These are phyloP conservation scores for Saksenaea vasiformis DNA, from an alignment of 371 early-diverging fungal genomes.

Conservation along the genomic window DNA sequence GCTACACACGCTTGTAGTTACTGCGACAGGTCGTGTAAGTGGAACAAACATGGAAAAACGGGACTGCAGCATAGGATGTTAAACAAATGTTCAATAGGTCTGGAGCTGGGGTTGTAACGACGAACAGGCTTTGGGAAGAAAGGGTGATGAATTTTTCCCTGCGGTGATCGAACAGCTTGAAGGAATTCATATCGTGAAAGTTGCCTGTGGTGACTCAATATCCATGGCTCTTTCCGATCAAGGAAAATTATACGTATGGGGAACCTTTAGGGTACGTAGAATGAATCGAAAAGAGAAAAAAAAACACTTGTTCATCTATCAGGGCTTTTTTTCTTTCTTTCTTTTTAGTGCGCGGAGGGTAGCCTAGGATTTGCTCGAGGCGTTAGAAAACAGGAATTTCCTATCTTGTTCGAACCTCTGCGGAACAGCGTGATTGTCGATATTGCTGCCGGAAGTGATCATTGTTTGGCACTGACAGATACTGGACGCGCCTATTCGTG, in stretches of 20 bases:
- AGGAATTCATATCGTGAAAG: constrained; percentile 73
- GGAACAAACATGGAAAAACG: background rate
- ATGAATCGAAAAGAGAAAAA: background rate
- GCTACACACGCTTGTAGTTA: constrained; percentile 87
- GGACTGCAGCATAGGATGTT: too few relatives aligned
- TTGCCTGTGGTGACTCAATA: constrained; percentile 93
- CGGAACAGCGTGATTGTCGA: constrained; percentile 60
- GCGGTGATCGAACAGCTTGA: constrained; percentile 70
- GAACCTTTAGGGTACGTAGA: constrained; percentile 84
- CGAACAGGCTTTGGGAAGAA: constrained; percentile 93
- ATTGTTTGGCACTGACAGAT: constrained; percentile 80
- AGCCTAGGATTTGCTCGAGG: constrained; percentile 69
- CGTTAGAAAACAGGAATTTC: constrained; percentile 67
- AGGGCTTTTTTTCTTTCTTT: constrained; percentile 1
- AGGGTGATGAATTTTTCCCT: constrained; percentile 78
- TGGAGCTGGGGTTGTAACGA: constrained; percentile 99
- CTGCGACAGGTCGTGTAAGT: constrained; percentile 70
- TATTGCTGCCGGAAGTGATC: constrained; percentile 91
- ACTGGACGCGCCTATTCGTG: constrained; percentile 85
- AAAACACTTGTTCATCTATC: too few relatives aligned
- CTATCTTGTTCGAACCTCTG: constrained; percentile 54
- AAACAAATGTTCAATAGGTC: constrained; percentile 43
- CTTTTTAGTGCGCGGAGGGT: constrained; percentile 54
- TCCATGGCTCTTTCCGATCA: constrained; percentile 86
- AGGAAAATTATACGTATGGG: constrained; percentile 94